phyloP scores from a whole-genome alignment of 2,329 filamentous ascomycete species.

The Hypoxylon sp. region DNA sequence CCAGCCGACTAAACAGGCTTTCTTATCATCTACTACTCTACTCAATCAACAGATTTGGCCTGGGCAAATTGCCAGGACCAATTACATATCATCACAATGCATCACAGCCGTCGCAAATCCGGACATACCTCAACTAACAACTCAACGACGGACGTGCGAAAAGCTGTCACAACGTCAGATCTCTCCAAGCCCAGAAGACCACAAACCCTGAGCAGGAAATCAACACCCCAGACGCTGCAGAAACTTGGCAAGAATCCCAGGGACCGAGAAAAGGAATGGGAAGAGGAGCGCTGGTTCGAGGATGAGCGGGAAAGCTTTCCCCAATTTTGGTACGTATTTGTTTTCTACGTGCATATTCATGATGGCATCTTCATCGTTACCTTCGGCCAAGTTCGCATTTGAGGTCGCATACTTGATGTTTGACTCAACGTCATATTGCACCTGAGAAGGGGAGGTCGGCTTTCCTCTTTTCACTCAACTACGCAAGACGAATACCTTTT shows the following conservation, averaged over 20 bases:
- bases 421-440: conserved; percentile 31
- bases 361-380: conserved; percentile 13
- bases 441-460: conserved; percentile 32
- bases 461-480: conserved; percentile 25
- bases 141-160: conserved; percentile 65
- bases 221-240: conserved; percentile 50
- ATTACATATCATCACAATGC: conserved; percentile 53
- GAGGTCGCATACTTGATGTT: conserved; percentile 18
- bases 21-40: conserved; percentile 18
- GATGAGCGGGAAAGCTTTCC: conserved; percentile 71
- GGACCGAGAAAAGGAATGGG: conserved; percentile 60
- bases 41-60: conserved; percentile 23
- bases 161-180: conserved; percentile 56
- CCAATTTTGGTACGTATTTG: conserved; percentile 67
- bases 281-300: conserved; percentile 59
- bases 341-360: conserved; percentile 15
- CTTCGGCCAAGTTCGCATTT: conserved; percentile 19
- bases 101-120: conserved; percentile 66
- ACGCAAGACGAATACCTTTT: conserved; percentile 30
- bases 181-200: conserved; percentile 59
- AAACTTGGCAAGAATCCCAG: conserved; percentile 62
- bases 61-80: conserved; percentile 32
- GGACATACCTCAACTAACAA: conserved; percentile 62
- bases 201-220: conserved; percentile 54
- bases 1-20: conserved; percentile 28